Percentiles rank a stretch among this genome's conserved stretches.
These are phyloP conservation scores for Arxiozyma heterogenica DNA, from an alignment of 1,139 yeast genomes.

Conservation along the genomic window DNA sequence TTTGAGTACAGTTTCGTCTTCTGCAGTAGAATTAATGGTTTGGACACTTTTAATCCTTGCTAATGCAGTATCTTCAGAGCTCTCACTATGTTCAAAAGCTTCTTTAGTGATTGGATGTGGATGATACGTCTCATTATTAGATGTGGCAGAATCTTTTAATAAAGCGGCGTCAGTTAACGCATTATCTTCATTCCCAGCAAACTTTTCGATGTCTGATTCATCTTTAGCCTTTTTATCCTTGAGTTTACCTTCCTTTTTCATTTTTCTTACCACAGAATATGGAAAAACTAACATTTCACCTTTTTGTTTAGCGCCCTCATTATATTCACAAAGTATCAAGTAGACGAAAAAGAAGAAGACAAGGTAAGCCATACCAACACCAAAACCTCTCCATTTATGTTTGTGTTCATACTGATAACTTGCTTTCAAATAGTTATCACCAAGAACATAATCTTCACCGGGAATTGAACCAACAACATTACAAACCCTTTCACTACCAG, in stretches of 20 bases:
- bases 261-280: constrained; percentile 34
- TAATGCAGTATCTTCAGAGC: background rate
- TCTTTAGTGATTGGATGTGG: background rate
- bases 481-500: constrained; percentile 44
- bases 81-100: background rate
- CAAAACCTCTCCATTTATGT: constrained; percentile 81
- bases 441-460: constrained; percentile 47
- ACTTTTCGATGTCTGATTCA: constrained; percentile 10
- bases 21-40: background rate
- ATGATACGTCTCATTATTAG: background rate
- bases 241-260: constrained; percentile 26
- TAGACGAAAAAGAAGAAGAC: constrained; percentile 30
- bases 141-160: constrained; percentile 10
- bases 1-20: background rate
- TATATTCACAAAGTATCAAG: constrained; percentile 50
- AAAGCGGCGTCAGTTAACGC: constrained; percentile 15
- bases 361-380: constrained; percentile 42
- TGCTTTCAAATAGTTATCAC: constrained; percentile 48
- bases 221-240: constrained; percentile 6
- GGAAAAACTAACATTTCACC: constrained; percentile 75
- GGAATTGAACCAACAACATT: constrained; percentile 52
- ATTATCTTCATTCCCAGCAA: constrained; percentile 16
- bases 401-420: constrained; percentile 46
- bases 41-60: background rate
- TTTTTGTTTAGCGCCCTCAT: constrained; percentile 69